Percentiles rank a stretch among this genome's conserved stretches.
These are phyloP conservation scores for Dujonia santamariae DNA, from an alignment of 1,139 yeast genomes.

Conservation along the genomic window DNA sequence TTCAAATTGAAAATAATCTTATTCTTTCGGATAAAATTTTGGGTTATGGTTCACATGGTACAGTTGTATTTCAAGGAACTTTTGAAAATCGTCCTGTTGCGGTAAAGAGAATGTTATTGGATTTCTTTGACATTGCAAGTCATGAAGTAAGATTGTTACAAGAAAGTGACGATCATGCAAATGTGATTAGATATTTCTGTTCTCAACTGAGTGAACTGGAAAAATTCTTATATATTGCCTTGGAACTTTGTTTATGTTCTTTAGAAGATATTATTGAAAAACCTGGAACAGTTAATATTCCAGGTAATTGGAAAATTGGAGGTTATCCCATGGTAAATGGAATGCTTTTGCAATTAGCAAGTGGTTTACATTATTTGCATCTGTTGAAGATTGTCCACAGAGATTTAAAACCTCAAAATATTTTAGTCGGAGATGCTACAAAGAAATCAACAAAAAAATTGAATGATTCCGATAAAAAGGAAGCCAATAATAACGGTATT, in stretches of 20 bases:
- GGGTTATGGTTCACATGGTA: constrained; percentile 97
- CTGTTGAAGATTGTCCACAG: constrained; percentile 91
- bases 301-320: not conserved
- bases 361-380: constrained; percentile 85
- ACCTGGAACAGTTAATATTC: constrained; percentile 15
- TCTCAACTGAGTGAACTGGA: constrained; percentile 74
- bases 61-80: constrained; percentile 86
- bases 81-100: constrained; percentile 95
- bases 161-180: constrained; percentile 96
- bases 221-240: constrained; percentile 84
- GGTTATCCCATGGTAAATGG: constrained; percentile 28
- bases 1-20: constrained; percentile 52
- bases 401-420: constrained; percentile 94
- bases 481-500: constrained; percentile 19
- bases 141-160: constrained; percentile 86
- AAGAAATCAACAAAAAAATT: constrained; percentile 18
- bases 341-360: constrained; percentile 72
- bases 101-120: constrained; percentile 87
- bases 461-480: constrained; percentile 9
- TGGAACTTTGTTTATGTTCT: constrained; percentile 87
- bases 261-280: constrained; percentile 79
- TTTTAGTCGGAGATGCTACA: constrained; percentile 69
- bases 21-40: constrained; percentile 68
- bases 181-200: constrained; percentile 88
- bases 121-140: constrained; percentile 93